phyloP scores from a whole-genome alignment of 192 early-diverging fungal species.

The Coemansia javaensis region DNA sequence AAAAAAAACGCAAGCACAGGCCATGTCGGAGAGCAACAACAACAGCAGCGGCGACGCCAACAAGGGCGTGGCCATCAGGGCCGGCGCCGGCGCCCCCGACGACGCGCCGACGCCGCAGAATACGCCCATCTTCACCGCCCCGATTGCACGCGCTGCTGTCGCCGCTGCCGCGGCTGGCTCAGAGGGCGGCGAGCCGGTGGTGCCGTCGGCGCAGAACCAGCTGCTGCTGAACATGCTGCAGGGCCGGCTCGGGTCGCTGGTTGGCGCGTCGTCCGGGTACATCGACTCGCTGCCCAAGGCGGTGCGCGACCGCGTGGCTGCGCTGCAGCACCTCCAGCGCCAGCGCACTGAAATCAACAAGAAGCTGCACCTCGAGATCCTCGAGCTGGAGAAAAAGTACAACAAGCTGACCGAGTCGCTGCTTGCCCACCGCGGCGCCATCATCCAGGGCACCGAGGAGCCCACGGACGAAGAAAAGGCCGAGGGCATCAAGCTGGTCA shows the following conservation, averaged over 20 bases:
- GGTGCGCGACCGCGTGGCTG: constrained; percentile 82
- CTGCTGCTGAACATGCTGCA: constrained; percentile 69
- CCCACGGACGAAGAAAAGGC: constrained; percentile 85
- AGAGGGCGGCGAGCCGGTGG: constrained; percentile 38
- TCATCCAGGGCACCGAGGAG: constrained; percentile 77
- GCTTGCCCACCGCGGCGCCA: constrained; percentile 79
- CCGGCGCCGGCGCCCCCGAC: constrained; percentile 50
- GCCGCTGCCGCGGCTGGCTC: constrained; percentile 20
- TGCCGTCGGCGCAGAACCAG: constrained; percentile 48
- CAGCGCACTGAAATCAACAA: constrained; percentile 81
- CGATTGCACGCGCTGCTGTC: constrained; percentile 32
- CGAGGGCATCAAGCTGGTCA: constrained; percentile 59
- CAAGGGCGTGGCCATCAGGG: constrained; percentile 60
- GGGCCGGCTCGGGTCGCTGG: constrained; percentile 70
- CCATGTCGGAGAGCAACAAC: constrained; percentile 16
- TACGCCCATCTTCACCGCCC: constrained; percentile 56
- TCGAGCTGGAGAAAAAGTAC: constrained; percentile 96
- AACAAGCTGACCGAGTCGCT: constrained; percentile 77
- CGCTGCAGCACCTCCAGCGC: constrained; percentile 81
- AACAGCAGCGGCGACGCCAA: too few species aligned
- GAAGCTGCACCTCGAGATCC: constrained; percentile 90
- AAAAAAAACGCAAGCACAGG: constrained; percentile 1
- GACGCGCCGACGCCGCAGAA: constrained; percentile 60
- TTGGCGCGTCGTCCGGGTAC: constrained; percentile 74
- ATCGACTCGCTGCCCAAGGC: constrained; percentile 65